A percentile compares a stretch with the other conserved stretches of the same genome.
Evolutionary conservation across 2,329 filamentous ascomycete species (phyloP).

Genomic region (Hortaea sp.): DNA sequence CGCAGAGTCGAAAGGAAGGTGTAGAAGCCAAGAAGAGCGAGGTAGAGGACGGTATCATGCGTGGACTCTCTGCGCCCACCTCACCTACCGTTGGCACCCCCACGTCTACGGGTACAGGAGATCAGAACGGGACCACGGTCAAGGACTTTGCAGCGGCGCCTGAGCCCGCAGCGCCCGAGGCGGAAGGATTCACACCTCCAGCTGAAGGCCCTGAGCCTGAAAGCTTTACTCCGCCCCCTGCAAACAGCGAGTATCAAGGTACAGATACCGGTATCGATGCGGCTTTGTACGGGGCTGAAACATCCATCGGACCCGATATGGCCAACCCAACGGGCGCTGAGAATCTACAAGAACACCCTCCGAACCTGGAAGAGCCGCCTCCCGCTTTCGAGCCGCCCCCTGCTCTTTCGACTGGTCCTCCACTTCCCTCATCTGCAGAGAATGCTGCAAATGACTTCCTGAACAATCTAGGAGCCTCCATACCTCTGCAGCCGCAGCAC

Average conservation of each 20-base stretch:
- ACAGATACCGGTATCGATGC: slow-evolving; percentile 6
- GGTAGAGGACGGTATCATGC: slow-evolving; percentile 86
- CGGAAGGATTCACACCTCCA: slow-evolving; percentile 46
- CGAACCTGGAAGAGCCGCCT: slow-evolving; percentile 20
- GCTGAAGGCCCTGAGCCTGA: slow-evolving; percentile 63
- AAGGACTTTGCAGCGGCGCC: neutral
- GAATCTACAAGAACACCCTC: slow-evolving; percentile 16
- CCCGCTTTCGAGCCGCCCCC: slow-evolving; percentile 19
- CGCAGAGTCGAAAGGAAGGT: slow-evolving; percentile 56
- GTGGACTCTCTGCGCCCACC: slow-evolving; percentile 58
- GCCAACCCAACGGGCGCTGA: slow-evolving; percentile 33
- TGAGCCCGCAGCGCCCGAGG: slow-evolving; percentile 27
- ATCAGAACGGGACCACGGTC: slow-evolving; percentile 3
- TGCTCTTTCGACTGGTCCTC: slow-evolving; percentile 5
- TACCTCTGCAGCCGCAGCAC: slow-evolving; percentile 7
- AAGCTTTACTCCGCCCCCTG: slow-evolving; percentile 60
- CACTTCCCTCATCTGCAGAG: neutral
- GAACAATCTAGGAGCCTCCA: slow-evolving; percentile 11
- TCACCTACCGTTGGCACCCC: slow-evolving; percentile 34
- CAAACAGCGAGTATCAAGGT: slow-evolving; percentile 27
- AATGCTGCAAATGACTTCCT: slow-evolving; percentile 15
- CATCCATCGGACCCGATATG: neutral
- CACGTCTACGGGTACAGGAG: slow-evolving; percentile 5
- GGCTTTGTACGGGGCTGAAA: slow-evolving; percentile 2
- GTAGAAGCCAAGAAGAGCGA: slow-evolving; percentile 77